phyloP scores from a whole-genome alignment of 441 rosid species.

The Populus hybrid region DNA sequence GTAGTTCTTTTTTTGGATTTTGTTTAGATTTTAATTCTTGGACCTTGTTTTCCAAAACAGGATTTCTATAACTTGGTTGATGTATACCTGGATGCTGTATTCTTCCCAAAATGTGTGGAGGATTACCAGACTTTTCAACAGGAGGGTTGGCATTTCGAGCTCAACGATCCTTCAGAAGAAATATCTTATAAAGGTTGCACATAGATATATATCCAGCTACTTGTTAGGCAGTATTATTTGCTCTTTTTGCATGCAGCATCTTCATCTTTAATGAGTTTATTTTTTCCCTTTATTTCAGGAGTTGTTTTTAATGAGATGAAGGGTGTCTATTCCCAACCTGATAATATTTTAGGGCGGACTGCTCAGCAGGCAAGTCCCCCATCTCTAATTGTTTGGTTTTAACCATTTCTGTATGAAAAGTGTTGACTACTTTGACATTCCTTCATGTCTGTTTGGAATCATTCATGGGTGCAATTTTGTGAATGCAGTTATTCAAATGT shows the following conservation, averaged over 20 bases:
- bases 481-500: background rate
- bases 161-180: constrained; percentile 76
- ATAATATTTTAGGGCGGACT: constrained; percentile 74
- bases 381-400: background rate
- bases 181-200: constrained; percentile 78
- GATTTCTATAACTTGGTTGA: constrained; percentile 92
- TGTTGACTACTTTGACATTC: background rate
- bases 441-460: background rate
- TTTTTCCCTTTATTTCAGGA: constrained; percentile 44
- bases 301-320: constrained; percentile 99
- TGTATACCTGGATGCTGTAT: constrained; percentile 93
- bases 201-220: background rate
- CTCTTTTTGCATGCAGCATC: constrained; percentile 7
- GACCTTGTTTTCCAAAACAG: constrained; percentile 35
- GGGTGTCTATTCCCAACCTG: constrained; percentile 98
- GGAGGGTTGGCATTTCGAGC: constrained; percentile 99
- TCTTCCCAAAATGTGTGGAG: constrained; percentile 92
- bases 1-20: background rate
- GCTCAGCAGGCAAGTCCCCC: constrained; percentile 64
- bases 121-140: constrained; percentile 91
- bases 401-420: background rate
- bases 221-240: background rate
- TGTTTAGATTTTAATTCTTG: constrained; percentile 5
- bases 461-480: background rate
- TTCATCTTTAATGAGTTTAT: constrained; percentile 9